A percentile compares a stretch with the other conserved stretches of the same genome.
phyloP scores from a whole-genome alignment of 257 asterid genomes.

The Coffea canephora region DNA sequence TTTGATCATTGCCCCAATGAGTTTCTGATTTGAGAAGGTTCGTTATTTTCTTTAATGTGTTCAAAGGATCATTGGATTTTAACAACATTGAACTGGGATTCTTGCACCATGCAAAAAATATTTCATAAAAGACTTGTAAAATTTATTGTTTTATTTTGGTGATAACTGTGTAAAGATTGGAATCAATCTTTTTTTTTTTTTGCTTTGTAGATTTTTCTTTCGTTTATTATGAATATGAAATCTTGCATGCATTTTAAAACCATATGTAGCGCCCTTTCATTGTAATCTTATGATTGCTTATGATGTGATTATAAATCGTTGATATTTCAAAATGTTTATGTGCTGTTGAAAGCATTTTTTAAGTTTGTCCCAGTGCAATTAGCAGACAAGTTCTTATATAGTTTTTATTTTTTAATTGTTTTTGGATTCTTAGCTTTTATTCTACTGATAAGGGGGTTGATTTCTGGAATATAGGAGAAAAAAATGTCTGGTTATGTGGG shows the following conservation, averaged over 20 bases:
- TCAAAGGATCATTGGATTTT: not conserved
- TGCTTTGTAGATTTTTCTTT: not conserved
- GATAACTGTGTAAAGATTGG: not conserved
- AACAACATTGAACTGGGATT: not conserved
- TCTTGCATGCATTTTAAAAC: not conserved
- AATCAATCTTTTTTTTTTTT: not conserved
- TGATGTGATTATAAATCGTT: not conserved
- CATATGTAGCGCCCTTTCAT: too few species aligned
- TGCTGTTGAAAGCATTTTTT: not conserved
- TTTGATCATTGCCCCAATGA: not conserved
- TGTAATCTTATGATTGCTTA: not conserved
- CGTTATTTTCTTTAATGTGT: not conserved
- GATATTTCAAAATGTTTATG: not conserved
- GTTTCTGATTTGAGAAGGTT: not conserved
- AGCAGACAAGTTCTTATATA: not conserved
- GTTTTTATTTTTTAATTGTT: not conserved
- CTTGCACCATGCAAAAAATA: too few species aligned
- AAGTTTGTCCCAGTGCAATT: not conserved
- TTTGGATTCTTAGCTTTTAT: not conserved
- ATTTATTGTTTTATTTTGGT: not conserved
- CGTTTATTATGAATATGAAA: not conserved
- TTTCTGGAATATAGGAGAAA: constrained; percentile 11
- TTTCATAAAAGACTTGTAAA: not conserved
- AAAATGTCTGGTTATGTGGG: constrained; percentile 67
- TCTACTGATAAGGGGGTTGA: constrained; percentile 7